Percentiles rank a stretch among this genome's conserved stretches.
These are phyloP conservation scores for Xylaria digitata DNA, from an alignment of 2,329 filamentous ascomycete species.

Conservation along the genomic window DNA sequence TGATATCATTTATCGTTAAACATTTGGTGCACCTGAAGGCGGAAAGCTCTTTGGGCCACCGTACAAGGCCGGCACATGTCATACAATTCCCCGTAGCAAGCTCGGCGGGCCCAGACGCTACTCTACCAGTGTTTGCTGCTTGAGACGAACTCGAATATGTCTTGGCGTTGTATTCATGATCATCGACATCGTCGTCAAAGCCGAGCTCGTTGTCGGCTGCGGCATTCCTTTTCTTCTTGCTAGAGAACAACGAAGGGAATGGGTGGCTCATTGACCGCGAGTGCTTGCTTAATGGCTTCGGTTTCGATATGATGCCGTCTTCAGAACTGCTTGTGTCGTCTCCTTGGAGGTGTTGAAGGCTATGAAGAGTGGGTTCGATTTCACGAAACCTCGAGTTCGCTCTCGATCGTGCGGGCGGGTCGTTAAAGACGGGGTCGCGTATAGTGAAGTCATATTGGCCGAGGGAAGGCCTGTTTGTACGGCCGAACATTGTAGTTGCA, in stretches of 20 bases:
- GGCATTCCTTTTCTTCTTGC: slow-evolving; percentile 65
- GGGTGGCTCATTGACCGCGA: slow-evolving; percentile 82
- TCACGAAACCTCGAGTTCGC: slow-evolving; percentile 45
- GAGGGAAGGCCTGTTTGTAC: slow-evolving; percentile 44
- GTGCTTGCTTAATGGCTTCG: slow-evolving; percentile 54
- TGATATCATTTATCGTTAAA: slow-evolving; percentile 84
- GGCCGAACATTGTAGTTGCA: slow-evolving; percentile 43
- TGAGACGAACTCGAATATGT: slow-evolving; percentile 46
- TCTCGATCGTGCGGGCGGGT: slow-evolving; percentile 42
- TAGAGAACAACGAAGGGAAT: slow-evolving; percentile 76
- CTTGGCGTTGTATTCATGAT: slow-evolving; percentile 53
- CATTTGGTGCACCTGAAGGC: slow-evolving; percentile 87
- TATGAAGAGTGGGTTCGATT: slow-evolving; percentile 38
- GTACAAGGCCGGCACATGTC: slow-evolving; percentile 83
- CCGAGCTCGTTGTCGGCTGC: slow-evolving; percentile 49
- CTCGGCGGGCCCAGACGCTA: slow-evolving; percentile 54
- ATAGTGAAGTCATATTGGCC: slow-evolving; percentile 46
- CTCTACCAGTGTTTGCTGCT: slow-evolving; percentile 49
- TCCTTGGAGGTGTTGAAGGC: slow-evolving; percentile 43
- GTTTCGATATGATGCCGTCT: slow-evolving; percentile 45
- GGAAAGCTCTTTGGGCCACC: slow-evolving; percentile 79
- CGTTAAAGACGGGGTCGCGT: slow-evolving; percentile 41
- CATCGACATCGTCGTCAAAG: slow-evolving; percentile 58
- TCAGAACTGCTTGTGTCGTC: slow-evolving; percentile 60
- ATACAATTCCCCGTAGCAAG: slow-evolving; percentile 80